Evolutionary conservation across 129 eudicot genomes (phyloP).

Genomic region (Kitagawia praeruptora): DNA sequence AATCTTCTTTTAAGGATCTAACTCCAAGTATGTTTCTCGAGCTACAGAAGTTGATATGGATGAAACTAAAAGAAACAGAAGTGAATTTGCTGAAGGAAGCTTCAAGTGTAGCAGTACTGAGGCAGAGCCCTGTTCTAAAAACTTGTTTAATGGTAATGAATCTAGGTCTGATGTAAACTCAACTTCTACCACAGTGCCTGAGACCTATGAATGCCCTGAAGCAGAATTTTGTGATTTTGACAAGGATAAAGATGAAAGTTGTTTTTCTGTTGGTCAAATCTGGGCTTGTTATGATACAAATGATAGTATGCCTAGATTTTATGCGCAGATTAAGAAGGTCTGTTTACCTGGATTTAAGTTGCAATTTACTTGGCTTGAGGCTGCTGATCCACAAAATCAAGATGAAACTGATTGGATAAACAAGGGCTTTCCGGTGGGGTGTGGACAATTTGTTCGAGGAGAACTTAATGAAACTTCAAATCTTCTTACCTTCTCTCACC

Average conservation of each 20-base stretch:
- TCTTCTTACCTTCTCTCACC: constrained; percentile 38
- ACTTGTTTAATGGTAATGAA: background rate
- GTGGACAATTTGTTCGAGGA: constrained; percentile 32
- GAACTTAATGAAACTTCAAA: constrained; percentile 16
- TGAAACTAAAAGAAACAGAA: constrained; percentile 8
- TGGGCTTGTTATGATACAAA: constrained; percentile 78
- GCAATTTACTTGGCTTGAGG: constrained; percentile 37
- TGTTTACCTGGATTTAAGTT: constrained; percentile 28
- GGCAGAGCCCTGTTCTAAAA: background rate
- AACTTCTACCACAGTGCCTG: constrained; percentile 16
- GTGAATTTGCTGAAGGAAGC: constrained; percentile 20
- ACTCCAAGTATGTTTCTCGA: constrained; percentile 10
- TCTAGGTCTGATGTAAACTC: background rate
- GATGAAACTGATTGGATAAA: constrained; percentile 27
- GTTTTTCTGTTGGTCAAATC: constrained; percentile 52
- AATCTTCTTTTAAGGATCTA: background rate
- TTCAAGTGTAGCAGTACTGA: background rate
- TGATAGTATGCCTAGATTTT: constrained; percentile 78
- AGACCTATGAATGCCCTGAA: constrained; percentile 36
- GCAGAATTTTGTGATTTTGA: constrained; percentile 72
- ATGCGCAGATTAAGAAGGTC: constrained; percentile 46
- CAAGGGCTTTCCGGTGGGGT: constrained; percentile 28
- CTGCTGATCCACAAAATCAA: constrained; percentile 27
- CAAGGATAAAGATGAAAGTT: constrained; percentile 33
- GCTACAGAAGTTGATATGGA: constrained; percentile 11